Percentiles rank a stretch among this genome's conserved stretches.
Evolutionary conservation across 768 basidiomycete genomes (phyloP).

Genomic region (Gloeostereum incarnatum): DNA sequence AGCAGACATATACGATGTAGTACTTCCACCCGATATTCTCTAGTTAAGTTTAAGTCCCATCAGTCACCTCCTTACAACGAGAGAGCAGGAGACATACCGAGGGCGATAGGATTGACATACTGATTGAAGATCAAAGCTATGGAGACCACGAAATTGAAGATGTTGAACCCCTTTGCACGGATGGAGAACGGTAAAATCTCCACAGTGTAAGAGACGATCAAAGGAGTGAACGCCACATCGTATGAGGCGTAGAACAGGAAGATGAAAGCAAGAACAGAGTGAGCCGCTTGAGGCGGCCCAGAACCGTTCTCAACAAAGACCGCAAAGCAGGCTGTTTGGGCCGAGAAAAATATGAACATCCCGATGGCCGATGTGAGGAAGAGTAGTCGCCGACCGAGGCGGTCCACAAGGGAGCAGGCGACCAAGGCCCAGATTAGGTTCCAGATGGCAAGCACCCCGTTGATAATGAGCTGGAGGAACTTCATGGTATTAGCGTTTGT

Average conservation of each 20-base stretch:
- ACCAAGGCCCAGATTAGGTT: constrained; percentile 55
- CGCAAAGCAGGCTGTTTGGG: constrained; percentile 62
- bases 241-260: constrained; percentile 76
- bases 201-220: constrained; percentile 80
- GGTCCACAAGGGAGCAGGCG: constrained; percentile 56
- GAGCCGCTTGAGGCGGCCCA: constrained; percentile 41
- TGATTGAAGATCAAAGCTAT: constrained; percentile 83
- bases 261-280: constrained; percentile 76
- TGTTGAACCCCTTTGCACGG: constrained; percentile 79
- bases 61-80: background rate
- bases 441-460: constrained; percentile 79
- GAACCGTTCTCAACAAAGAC: constrained; percentile 33
- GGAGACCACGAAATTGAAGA: constrained; percentile 75
- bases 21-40: constrained; percentile 62
- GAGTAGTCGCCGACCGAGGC: constrained; percentile 58
- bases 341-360: constrained; percentile 58
- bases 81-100: constrained; percentile 22
- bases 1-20: constrained; percentile 68
- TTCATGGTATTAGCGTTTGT: background rate
- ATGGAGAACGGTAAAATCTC: constrained; percentile 81
- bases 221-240: constrained; percentile 78
- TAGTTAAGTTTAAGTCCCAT: constrained; percentile 6
- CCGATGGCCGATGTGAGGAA: constrained; percentile 53
- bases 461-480: constrained; percentile 63
- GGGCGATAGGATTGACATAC: constrained; percentile 77